phyloP scores from a whole-genome alignment of 176 grass and related monocot genomes.

The Phoenix roebelenii region DNA sequence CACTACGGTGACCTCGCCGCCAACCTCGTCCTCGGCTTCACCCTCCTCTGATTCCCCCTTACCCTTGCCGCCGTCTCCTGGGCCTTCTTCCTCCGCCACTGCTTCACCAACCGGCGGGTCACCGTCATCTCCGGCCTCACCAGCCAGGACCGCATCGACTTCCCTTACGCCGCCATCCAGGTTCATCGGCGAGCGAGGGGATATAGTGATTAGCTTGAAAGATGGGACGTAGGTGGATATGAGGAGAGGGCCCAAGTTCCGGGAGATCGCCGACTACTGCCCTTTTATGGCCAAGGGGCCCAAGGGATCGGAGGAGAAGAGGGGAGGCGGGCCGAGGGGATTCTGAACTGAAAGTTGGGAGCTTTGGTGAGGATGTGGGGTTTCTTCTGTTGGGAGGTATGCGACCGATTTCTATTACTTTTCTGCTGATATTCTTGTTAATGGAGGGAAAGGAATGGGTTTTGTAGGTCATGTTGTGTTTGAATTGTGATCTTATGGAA shows the following conservation, averaged over 20 bases:
- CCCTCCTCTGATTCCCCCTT: constrained; percentile 77
- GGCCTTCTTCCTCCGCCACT: constrained; percentile 74
- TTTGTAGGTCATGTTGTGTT: too few relatives aligned
- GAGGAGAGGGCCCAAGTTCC: constrained; percentile 85
- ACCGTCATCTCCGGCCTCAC: constrained; percentile 73
- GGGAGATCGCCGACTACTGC: constrained; percentile 80
- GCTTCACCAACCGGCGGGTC: constrained; percentile 76
- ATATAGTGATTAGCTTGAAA: constrained; percentile 78
- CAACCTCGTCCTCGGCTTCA: constrained; percentile 70
- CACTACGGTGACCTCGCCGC: constrained; percentile 35
- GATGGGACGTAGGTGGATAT: constrained; percentile 90
- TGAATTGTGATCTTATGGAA: too few relatives aligned
- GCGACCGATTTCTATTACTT: too few relatives aligned
- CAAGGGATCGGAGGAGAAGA: too few relatives aligned
- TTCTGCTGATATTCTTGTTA: too few relatives aligned
- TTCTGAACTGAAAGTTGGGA: too few relatives aligned
- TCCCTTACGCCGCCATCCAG: constrained; percentile 71
- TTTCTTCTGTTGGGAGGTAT: too few relatives aligned
- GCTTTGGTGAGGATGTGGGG: too few relatives aligned
- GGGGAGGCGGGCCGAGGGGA: too few relatives aligned
- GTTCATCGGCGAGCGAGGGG: constrained; percentile 88
- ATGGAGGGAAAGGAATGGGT: too few relatives aligned
- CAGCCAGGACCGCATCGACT: constrained; percentile 76
- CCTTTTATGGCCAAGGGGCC: constrained; percentile 31
- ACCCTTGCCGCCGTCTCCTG: constrained; percentile 70